Evolutionary conservation across 225 moss, liverwort and hornwort species (phyloP), one percentile per base, ranked within the genome.

Genomic region (Bryum argenteum): DNA sequence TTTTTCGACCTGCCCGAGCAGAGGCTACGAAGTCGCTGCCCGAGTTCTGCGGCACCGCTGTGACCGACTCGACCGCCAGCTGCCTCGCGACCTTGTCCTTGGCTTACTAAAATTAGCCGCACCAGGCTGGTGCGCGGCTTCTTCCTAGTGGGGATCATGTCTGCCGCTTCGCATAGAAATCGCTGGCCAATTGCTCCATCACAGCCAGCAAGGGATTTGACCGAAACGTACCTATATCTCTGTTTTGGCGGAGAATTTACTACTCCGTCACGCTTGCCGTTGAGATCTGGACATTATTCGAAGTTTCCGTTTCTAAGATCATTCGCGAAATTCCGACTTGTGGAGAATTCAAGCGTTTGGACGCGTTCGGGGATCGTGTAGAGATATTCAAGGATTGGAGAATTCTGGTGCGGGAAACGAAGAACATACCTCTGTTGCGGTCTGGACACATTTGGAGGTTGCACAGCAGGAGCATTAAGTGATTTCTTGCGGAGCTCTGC

Each of bases 1-100:
- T 47, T 3, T 38, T 12, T 4, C 9, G 38, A 18, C 33, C 45
- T 45, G 44, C 44, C 44, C 12, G 40, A 6, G 23, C 9, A 44
- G 2, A 8, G 11, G 64, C 16, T 17, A 17, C 0, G 45, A 16
- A 26, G 65, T 23, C 41, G 18, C 43, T 8, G 28, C 22, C 45
- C 58, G 22, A 1, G 4, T 53, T 23, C 42, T n/a, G 10, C 3
- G 68, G 40, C 51, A 18, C 58, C 67, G 24, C 16, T 9, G 16
- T 5, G 61, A 61, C 69, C 54, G 68, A 59, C 57, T 8, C 8
- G 5, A 57, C 47, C 44, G 65, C 67, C 75, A 61, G 69, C 54
- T 69, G 75, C 69, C 75, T 8, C 41, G 18, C 19, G 19, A 0
- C 52, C 0, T 3, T 0, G 22, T 23, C 56, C 41, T 33, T 10